phyloP scores from a whole-genome alignment of 2,329 filamentous ascomycete species.

The Monilinia polystroma region DNA sequence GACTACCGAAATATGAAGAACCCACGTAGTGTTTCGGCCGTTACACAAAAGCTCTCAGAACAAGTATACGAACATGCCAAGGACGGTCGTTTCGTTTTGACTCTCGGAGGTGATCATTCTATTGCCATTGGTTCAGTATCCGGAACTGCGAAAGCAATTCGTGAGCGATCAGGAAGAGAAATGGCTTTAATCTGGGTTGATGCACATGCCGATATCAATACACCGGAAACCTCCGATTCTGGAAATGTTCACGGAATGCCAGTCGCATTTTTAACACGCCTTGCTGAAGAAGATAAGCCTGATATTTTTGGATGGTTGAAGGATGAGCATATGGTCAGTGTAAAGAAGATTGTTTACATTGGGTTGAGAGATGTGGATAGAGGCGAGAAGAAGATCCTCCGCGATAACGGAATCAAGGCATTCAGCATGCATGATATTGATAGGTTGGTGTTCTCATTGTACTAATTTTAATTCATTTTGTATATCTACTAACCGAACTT shows the following conservation, averaged over 20 bases:
- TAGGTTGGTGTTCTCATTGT: conserved; percentile 52
- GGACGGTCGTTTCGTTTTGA: conserved; percentile 83
- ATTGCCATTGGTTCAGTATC: conserved; percentile 94
- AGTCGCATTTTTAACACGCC: conserved; percentile 82
- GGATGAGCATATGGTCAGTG: conserved; percentile 66
- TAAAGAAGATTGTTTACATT: conserved; percentile 93
- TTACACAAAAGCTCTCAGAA: conserved; percentile 73
- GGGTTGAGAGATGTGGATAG: conserved; percentile 88
- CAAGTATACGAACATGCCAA: conserved; percentile 87
- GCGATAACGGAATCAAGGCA: conserved; percentile 86
- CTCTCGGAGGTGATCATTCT: conserved; percentile 91
- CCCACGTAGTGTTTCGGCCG: conserved; percentile 78
- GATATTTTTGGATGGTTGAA: conserved; percentile 90
- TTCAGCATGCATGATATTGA: conserved; percentile 99
- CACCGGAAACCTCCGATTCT: conserved; percentile 81
- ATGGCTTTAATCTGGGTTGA: conserved; percentile 98
- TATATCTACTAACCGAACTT: not conserved
- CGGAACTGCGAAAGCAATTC: conserved; percentile 80
- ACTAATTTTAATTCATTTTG: conserved; percentile 9
- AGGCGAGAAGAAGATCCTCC: conserved; percentile 90
- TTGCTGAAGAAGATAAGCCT: conserved; percentile 72
- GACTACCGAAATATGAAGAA: conserved; percentile 93
- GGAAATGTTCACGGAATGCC: conserved; percentile 99
- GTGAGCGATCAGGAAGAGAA: conserved; percentile 77
- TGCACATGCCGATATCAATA: conserved; percentile 97